Conservation (phyloP, 768 basidiomycete genomes). For the Leucosporidium yakuticum region DNA sequence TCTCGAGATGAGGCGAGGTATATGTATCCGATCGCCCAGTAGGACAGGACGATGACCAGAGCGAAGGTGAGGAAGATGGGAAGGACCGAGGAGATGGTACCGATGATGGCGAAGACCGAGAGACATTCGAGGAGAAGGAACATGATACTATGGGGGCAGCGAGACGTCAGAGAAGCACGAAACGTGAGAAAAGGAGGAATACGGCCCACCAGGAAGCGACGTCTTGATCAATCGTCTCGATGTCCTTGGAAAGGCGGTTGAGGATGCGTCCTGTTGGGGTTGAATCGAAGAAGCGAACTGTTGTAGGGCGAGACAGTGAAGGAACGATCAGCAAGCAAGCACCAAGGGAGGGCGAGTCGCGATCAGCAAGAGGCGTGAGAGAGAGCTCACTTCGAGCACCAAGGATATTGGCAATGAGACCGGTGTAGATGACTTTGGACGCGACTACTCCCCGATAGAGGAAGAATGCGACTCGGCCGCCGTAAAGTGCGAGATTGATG, state of each 20-base stretch:
- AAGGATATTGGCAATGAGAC: slow-evolving; percentile 42
- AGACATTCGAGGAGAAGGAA: slow-evolving; percentile 34
- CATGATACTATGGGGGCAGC: neutral
- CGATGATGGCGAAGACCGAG: slow-evolving; percentile 41
- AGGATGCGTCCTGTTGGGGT: slow-evolving; percentile 45
- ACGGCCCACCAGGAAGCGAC: slow-evolving; percentile 16
- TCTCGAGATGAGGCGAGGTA: slow-evolving; percentile 46
- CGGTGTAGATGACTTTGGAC: slow-evolving; percentile 40
- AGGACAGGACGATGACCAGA: slow-evolving; percentile 40
- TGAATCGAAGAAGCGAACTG: slow-evolving; percentile 36
- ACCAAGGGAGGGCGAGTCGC: too few relatives aligned
- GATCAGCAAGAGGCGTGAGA: too few relatives aligned
- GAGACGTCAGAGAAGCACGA: neutral
- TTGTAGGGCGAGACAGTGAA: too few relatives aligned
- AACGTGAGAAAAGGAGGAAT: slow-evolving; percentile 16
- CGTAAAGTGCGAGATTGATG: slow-evolving; percentile 35
- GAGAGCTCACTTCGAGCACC: slow-evolving; percentile 35
- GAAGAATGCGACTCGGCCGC: slow-evolving; percentile 30
- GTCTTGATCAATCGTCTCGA: slow-evolving; percentile 42
- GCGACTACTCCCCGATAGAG: slow-evolving; percentile 30
- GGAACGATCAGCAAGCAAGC: too few relatives aligned
- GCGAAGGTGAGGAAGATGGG: slow-evolving; percentile 44
- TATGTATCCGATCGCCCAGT: slow-evolving; percentile 42
- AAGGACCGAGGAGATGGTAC: slow-evolving; percentile 42
- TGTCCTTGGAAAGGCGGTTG: slow-evolving; percentile 45